phyloP scores from a whole-genome alignment of 768 basidiomycete genomes.

The Guyanaporus albipodus region DNA sequence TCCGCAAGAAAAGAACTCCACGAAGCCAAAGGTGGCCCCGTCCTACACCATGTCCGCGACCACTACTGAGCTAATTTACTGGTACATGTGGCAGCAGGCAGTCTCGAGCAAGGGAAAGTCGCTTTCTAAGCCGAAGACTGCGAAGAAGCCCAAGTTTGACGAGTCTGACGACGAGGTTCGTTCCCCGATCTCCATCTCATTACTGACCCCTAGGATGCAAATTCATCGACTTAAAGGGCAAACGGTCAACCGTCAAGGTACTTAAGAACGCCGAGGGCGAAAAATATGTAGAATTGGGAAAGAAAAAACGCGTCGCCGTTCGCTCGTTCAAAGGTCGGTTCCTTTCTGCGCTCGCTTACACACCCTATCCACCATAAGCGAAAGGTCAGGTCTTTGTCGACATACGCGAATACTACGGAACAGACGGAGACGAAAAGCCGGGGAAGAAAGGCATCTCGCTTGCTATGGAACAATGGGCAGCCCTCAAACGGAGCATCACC shows the following conservation, averaged over 20 bases:
- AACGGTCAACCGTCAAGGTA: slow-evolving; percentile 4
- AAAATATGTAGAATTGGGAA: slow-evolving; percentile 62
- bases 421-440: slow-evolving; percentile 61
- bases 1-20: slow-evolving; percentile 1
- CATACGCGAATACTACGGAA: slow-evolving; percentile 70
- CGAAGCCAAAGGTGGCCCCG: slow-evolving; percentile 13
- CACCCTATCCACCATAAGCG: slow-evolving; percentile 28
- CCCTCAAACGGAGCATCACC: slow-evolving; percentile 40
- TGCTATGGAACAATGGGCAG: slow-evolving; percentile 62
- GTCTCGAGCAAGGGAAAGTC: slow-evolving; percentile 8
- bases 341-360: background rate
- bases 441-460: slow-evolving; percentile 81
- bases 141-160: slow-evolving; percentile 37
- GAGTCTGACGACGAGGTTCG: slow-evolving; percentile 5
- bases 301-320: slow-evolving; percentile 65
- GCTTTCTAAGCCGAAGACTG: slow-evolving; percentile 16
- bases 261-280: slow-evolving; percentile 31
- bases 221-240: slow-evolving; percentile 1
- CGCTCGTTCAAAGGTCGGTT: slow-evolving; percentile 42
- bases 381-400: slow-evolving; percentile 55
- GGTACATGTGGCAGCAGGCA: background rate
- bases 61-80: background rate
- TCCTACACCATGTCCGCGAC: background rate
- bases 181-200: background rate
- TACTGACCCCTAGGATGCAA: slow-evolving; percentile 22